These are phyloP conservation scores for Cladosporium sp. DNA, from an alignment of 2,329 filamentous ascomycete genomes.

Conservation along the genomic window DNA sequence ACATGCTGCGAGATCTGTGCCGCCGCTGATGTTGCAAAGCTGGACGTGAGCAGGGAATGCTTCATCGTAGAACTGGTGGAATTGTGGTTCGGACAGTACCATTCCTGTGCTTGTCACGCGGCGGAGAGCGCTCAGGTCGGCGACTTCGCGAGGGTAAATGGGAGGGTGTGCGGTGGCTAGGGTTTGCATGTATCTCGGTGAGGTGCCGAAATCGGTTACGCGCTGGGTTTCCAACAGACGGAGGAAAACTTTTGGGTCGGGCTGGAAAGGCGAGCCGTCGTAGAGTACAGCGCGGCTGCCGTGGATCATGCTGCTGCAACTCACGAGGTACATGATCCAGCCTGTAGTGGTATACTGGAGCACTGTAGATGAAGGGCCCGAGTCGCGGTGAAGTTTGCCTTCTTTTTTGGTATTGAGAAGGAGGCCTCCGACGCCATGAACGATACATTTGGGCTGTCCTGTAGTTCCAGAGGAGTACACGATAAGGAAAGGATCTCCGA, in stretches of 20 bases:
- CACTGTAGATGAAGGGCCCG: slow-evolving; percentile 43
- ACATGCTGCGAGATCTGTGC: slow-evolving; percentile 73
- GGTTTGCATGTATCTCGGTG: slow-evolving; percentile 75
- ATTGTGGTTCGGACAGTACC: slow-evolving; percentile 74
- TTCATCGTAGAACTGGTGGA: slow-evolving; percentile 76
- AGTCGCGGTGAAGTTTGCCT: slow-evolving; percentile 52
- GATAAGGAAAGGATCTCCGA: slow-evolving; percentile 74
- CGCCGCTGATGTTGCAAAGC: slow-evolving; percentile 72
- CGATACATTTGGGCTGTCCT: slow-evolving; percentile 80
- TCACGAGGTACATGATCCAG: slow-evolving; percentile 84
- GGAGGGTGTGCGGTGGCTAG: slow-evolving; percentile 63
- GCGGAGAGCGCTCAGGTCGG: slow-evolving; percentile 62
- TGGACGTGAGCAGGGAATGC: slow-evolving; percentile 69
- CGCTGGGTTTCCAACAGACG: slow-evolving; percentile 62
- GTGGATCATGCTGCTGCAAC: slow-evolving; percentile 58
- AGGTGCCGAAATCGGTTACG: slow-evolving; percentile 73
- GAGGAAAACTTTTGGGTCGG: slow-evolving; percentile 64
- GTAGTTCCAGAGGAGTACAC: slow-evolving; percentile 77
- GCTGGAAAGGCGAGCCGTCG: slow-evolving; percentile 78
- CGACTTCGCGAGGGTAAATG: slow-evolving; percentile 57
- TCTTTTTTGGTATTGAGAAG: slow-evolving; percentile 65
- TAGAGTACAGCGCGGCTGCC: slow-evolving; percentile 70
- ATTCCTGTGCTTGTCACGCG: slow-evolving; percentile 74
- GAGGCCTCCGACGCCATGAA: slow-evolving; percentile 70
- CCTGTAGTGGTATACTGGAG: slow-evolving; percentile 68